Evolutionary conservation across 495 filamentous ascomycete genomes (phyloP).

Genomic region (Collariella sp.): DNA sequence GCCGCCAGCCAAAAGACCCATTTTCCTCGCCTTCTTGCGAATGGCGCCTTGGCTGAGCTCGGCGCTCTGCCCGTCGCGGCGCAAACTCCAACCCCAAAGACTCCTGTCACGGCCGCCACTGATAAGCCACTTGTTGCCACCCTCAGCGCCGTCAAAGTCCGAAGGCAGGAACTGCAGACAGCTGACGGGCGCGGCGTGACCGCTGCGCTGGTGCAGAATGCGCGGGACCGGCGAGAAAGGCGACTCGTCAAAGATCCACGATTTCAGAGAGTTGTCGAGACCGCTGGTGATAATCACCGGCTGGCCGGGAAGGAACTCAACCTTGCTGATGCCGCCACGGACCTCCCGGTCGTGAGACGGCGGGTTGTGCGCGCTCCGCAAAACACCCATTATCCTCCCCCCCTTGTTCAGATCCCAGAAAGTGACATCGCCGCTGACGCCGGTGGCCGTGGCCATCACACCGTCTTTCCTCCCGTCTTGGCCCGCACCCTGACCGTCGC

Average conservation of each 20-base stretch:
- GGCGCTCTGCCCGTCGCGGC: slow-evolving; percentile 86
- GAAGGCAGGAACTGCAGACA: slow-evolving; percentile 72
- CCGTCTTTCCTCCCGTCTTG: slow-evolving; percentile 72
- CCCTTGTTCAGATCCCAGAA: slow-evolving; percentile 93
- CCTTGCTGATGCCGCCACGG: slow-evolving; percentile 57
- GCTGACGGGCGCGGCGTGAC: slow-evolving; percentile 79
- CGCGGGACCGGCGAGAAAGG: slow-evolving; percentile 78
- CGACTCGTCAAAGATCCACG: slow-evolving; percentile 87
- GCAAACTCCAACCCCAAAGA: slow-evolving; percentile 90
- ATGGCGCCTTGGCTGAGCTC: slow-evolving; percentile 87
- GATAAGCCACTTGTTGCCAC: slow-evolving; percentile 85
- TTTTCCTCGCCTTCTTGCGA: slow-evolving; percentile 74
- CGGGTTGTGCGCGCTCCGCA: slow-evolving; percentile 77
- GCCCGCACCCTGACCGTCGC: slow-evolving; percentile 82
- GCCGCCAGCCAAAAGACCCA: slow-evolving; percentile 52
- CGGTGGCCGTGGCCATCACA: slow-evolving; percentile 75
- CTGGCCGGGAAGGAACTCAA: slow-evolving; percentile 89
- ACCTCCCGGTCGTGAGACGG: slow-evolving; percentile 41
- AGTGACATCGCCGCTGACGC: slow-evolving; percentile 71
- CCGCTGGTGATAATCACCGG: slow-evolving; percentile 83
- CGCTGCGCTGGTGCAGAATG: slow-evolving; percentile 72
- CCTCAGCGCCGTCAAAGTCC: slow-evolving; percentile 80
- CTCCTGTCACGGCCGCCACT: slow-evolving; percentile 81
- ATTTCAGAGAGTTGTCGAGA: slow-evolving; percentile 85
- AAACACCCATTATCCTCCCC: slow-evolving; percentile 67